A percentile compares a stretch with the other conserved stretches of the same genome.
These are phyloP conservation scores for Trichoderma breve DNA, from an alignment of 2,329 filamentous ascomycete species.

Conservation along the genomic window DNA sequence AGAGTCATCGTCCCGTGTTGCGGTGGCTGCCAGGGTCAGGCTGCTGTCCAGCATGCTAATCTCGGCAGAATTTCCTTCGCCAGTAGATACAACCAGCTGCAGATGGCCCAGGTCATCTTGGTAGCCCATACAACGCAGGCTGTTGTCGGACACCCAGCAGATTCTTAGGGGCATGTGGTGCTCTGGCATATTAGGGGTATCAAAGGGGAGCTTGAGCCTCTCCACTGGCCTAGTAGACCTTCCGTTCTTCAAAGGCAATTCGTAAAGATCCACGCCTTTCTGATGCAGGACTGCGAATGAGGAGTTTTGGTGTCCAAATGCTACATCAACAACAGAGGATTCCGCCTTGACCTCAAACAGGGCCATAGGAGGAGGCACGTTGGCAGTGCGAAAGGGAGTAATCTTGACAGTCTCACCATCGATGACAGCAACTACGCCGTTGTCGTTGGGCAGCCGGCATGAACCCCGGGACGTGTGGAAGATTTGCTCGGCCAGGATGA, in stretches of 20 bases:
- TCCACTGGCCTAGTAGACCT: slow-evolving; percentile 47
- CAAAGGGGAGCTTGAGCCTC: slow-evolving; percentile 40
- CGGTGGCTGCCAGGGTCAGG: slow-evolving; percentile 30
- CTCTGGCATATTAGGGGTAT: slow-evolving; percentile 25
- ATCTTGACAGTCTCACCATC: slow-evolving; percentile 79
- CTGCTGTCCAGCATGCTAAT: slow-evolving; percentile 24
- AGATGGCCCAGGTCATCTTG: slow-evolving; percentile 28
- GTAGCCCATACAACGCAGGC: slow-evolving; percentile 35
- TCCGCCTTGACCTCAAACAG: slow-evolving; percentile 67
- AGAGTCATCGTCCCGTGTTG: slow-evolving; percentile 33
- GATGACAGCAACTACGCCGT: slow-evolving; percentile 77
- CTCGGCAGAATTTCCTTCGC: slow-evolving; percentile 21
- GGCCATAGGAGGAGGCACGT: slow-evolving; percentile 90
- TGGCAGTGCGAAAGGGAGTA: slow-evolving; percentile 79
- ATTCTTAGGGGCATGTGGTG: slow-evolving; percentile 34
- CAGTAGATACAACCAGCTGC: slow-evolving; percentile 27
- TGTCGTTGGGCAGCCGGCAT: slow-evolving; percentile 68
- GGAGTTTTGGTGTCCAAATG: slow-evolving; percentile 64
- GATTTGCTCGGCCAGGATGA: slow-evolving; percentile 64
- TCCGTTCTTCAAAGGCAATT: slow-evolving; percentile 63
- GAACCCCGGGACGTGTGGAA: slow-evolving; percentile 69
- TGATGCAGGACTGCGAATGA: slow-evolving; percentile 71
- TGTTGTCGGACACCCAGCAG: slow-evolving; percentile 29
- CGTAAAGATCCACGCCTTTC: slow-evolving; percentile 64
- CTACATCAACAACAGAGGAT: slow-evolving; percentile 68